Evolutionary conservation across 2,329 filamentous ascomycete genomes (phyloP), one percentile per base, ranked within the genome.

Genomic region (Ophiostoma sp.): DNA sequence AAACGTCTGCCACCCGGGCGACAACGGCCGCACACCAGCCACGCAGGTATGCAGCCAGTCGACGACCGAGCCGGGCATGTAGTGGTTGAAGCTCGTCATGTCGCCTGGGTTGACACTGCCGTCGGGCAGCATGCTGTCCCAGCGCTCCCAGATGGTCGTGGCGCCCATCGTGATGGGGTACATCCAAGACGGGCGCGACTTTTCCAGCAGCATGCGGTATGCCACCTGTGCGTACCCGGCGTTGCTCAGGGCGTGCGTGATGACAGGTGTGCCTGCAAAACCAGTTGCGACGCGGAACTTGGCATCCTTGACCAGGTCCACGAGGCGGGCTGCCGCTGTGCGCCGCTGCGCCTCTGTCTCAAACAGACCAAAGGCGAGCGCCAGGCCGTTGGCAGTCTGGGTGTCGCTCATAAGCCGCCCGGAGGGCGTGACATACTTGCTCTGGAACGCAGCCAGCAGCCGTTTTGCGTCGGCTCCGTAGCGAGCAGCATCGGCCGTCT

Each of bases 71-170:
- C 78, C 78, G 49, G 78, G 76, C 1, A 79, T 77, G 68, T 80
- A 80, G 71, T 81, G 79, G 71, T 81, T 79, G 71, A 78, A 77
- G 66, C 76, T 78, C 0, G 78, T 81, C 79, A 80, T 80, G 27
- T 74, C 69, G 6, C 78, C 76, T 1, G 77, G 75, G 68, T 80
- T 79, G 65, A 80, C 74, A 2, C 66, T 73, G 1, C 77, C 78
- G 67, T 79, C 74, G 0, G 76, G 75, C 38, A 79, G 71, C 72
- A 80, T 75, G 52, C 74, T 75, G 68, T 81, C 77, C 79, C 79
- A 80, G n/a, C 79, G 76, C 73, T 80, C 79, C 78, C 78, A 81
- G 14, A 70, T 62, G 0, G 78, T 80, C 2, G 79, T 80, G 5
- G 76, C 77, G 18, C 76, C 77, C 77, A 78, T 78, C 3, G 72